Conservation (phyloP, 2,329 filamentous ascomycete species). For the Xylariaceae sp. region DNA sequence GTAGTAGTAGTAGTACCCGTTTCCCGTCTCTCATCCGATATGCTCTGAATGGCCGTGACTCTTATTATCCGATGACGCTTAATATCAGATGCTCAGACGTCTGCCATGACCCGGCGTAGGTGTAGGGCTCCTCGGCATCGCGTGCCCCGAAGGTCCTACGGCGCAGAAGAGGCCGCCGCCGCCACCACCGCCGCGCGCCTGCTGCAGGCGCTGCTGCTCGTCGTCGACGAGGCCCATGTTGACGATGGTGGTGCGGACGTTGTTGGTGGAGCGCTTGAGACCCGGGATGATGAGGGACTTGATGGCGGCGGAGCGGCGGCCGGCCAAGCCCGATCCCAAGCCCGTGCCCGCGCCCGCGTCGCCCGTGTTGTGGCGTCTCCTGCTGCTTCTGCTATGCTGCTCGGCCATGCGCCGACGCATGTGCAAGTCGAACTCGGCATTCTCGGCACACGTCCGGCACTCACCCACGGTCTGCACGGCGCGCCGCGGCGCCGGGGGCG, state of each 20-base stretch:
- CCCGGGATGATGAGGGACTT: constrained; percentile 23
- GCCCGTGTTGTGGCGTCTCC: constrained; percentile 12
- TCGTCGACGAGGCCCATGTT: constrained; percentile 9
- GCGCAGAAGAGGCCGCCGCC: constrained; percentile 7
- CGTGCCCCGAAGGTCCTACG: constrained; percentile 1
- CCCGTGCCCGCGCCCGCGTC: constrained; percentile 7
- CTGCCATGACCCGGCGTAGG: constrained; percentile 23
- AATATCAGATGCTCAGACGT: constrained; percentile 19
- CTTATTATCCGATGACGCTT: not conserved
- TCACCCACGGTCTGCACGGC: constrained; percentile 33
- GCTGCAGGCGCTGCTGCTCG: no score
- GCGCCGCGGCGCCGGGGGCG: constrained; percentile 13
- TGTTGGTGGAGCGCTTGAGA: constrained; percentile 17
- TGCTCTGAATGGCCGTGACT: no score
- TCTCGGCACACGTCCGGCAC: constrained; percentile 32
- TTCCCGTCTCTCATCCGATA: not conserved
- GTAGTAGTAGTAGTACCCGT: no score
- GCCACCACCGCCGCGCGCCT: not conserved
- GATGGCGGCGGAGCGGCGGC: constrained; percentile 7
- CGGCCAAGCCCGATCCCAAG: not conserved
- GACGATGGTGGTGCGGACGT: constrained; percentile 19
- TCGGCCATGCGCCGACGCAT: constrained; percentile 18
- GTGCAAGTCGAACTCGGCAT: constrained; percentile 26
- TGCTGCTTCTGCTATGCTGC: not conserved
- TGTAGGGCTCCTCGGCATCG: constrained; percentile 21